These are phyloP conservation scores for Aspergillus jensenii DNA, from an alignment of 2,329 filamentous ascomycete genomes.

Conservation along the genomic window DNA sequence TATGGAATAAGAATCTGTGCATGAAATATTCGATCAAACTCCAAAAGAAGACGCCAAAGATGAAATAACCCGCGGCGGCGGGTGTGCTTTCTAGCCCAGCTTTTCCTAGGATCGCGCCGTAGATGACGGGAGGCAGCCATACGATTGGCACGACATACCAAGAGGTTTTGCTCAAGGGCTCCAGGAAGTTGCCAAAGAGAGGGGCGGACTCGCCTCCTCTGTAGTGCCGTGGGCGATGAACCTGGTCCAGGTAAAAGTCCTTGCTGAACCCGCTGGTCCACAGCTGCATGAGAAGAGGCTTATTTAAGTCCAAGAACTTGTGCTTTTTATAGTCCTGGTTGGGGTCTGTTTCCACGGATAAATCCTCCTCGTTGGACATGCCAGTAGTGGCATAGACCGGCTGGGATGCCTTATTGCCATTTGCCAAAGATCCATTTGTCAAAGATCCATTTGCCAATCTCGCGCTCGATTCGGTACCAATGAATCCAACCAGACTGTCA, in stretches of 20 bases:
- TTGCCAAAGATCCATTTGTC: constrained; percentile 27
- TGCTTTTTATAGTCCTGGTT: constrained; percentile 77
- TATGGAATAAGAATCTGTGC: constrained; percentile 89
- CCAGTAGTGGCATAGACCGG: constrained; percentile 64
- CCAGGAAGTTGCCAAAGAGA: constrained; percentile 96
- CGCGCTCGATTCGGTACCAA: constrained; percentile 61
- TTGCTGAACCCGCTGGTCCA: constrained; percentile 87
- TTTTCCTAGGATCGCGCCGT: constrained; percentile 67
- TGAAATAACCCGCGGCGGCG: constrained; percentile 61
- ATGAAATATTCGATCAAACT: constrained; percentile 84
- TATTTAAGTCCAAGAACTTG: constrained; percentile 89
- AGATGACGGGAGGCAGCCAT: constrained; percentile 80
- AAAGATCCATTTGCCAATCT: constrained; percentile 41
- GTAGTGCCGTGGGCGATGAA: constrained; percentile 94
- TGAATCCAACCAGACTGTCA: constrained; percentile 79
- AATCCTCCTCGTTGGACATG: constrained; percentile 84
- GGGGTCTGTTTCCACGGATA: constrained; percentile 81
- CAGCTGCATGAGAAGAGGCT: constrained; percentile 81
- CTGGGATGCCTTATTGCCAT: constrained; percentile 28
- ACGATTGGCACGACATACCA: constrained; percentile 87
- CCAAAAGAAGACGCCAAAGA: constrained; percentile 75
- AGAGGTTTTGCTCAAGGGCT: constrained; percentile 90
- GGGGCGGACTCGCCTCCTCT: constrained; percentile 89
- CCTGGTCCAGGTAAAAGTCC: constrained; percentile 94
- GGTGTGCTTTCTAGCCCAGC: constrained; percentile 57